These are phyloP conservation scores for Ceratobasidium sp. DNA, from an alignment of 1,284 basidiomycete genomes.

Conservation along the genomic window DNA sequence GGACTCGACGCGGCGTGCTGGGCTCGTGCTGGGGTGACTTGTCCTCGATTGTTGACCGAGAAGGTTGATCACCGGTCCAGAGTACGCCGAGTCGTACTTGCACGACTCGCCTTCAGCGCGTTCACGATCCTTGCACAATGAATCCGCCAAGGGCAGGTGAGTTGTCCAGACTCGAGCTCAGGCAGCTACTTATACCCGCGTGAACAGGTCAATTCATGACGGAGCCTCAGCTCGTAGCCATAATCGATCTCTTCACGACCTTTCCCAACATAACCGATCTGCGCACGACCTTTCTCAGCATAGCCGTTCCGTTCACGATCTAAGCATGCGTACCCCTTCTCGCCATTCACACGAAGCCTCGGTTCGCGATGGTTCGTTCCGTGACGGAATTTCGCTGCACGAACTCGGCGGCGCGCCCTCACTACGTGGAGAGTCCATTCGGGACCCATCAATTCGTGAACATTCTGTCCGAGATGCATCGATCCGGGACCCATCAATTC, in stretches of 20 bases:
- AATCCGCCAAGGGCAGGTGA: not conserved
- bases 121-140: not conserved
- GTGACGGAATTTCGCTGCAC: not conserved
- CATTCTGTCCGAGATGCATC: not conserved
- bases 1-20: not conserved
- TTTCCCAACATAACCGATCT: not conserved
- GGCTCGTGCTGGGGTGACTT: not conserved
- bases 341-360: not conserved
- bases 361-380: not conserved
- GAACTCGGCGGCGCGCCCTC: no score
- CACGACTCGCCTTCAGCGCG: conserved; percentile 3
- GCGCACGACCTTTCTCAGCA: not conserved
- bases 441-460: not conserved
- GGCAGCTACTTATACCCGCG: not conserved
- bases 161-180: not conserved
- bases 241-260: not conserved
- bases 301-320: not conserved
- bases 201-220: not conserved
- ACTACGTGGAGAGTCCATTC: no score
- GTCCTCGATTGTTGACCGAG: not conserved
- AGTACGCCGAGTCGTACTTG: conserved; percentile 8
- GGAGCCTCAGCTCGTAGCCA: not conserved
- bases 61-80: not conserved
- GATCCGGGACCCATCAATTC: not conserved
- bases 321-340: no score